These are phyloP conservation scores for Fusarium camptoceras DNA, from an alignment of 2,329 filamentous ascomycete species.

Conservation along the genomic window DNA sequence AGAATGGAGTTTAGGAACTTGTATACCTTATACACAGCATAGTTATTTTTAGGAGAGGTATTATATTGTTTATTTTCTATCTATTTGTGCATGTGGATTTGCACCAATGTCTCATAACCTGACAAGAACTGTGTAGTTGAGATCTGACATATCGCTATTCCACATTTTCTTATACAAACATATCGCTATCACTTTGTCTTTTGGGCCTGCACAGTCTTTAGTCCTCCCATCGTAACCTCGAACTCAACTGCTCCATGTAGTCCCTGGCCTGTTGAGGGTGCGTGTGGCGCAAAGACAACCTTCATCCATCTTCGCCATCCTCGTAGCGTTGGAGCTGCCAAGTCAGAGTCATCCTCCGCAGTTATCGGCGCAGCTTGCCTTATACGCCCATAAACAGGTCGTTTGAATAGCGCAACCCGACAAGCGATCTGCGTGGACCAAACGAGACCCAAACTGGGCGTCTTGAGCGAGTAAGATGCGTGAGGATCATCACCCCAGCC, in stretches of 20 bases:
- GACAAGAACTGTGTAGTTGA: neutral
- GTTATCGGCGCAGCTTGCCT: constrained; percentile 51
- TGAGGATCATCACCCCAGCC: constrained; percentile 85
- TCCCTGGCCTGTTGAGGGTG: constrained; percentile 62
- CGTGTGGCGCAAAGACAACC: constrained; percentile 89
- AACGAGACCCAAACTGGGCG: constrained; percentile 85
- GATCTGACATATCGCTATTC: neutral
- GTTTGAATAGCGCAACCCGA: constrained; percentile 83
- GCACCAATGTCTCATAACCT: neutral
- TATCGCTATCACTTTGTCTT: constrained; percentile 11
- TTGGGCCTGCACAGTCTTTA: constrained; percentile 53
- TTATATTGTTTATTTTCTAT: constrained; percentile 15
- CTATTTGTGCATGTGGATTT: constrained; percentile 3
- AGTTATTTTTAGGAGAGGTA: constrained; percentile 24
- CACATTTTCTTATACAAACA: neutral
- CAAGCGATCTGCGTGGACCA: constrained; percentile 92
- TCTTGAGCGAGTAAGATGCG: constrained; percentile 71
- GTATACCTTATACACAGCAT: constrained; percentile 37
- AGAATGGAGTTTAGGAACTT: constrained; percentile 36
- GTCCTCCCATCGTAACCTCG: constrained; percentile 77
- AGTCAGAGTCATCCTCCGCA: constrained; percentile 55
- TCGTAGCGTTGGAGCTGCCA: constrained; percentile 60
- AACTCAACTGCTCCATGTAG: constrained; percentile 72
- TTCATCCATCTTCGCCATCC: constrained; percentile 83
- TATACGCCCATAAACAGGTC: constrained; percentile 64